Evolutionary conservation across 257 asterid species (phyloP).

Genomic region (Capsicum baccatum): DNA sequence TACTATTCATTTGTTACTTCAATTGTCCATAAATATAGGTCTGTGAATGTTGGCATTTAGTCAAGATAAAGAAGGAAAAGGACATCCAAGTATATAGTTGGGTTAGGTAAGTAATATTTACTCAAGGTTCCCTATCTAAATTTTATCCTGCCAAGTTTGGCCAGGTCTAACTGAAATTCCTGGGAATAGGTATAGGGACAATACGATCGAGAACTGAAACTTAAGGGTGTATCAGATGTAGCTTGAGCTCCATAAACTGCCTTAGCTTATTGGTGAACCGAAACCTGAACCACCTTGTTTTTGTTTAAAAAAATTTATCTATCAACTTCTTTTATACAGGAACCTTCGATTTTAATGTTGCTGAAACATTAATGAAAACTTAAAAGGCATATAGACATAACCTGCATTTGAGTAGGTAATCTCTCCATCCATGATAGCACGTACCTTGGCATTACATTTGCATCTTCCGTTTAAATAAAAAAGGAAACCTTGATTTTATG

Average conservation of each 20-base stretch:
- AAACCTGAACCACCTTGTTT: neutral
- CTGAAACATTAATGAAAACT: neutral
- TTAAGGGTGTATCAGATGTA: neutral
- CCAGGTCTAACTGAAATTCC: slow-evolving; percentile 6
- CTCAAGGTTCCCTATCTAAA: neutral
- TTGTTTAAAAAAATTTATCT: neutral
- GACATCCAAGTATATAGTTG: neutral
- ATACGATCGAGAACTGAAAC: neutral
- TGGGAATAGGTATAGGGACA: neutral
- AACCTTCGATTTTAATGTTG: neutral
- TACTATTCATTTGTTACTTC: slow-evolving; percentile 5
- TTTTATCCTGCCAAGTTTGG: neutral
- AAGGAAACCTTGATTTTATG: neutral
- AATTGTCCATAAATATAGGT: slow-evolving; percentile 6
- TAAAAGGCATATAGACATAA: neutral
- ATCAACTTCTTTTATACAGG: neutral
- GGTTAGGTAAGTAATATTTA: neutral
- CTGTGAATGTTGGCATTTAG: neutral
- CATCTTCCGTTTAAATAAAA: neutral
- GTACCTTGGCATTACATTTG: neutral
- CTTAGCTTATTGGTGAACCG: neutral
- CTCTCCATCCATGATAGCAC: slow-evolving; percentile 1
- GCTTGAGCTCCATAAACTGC: neutral
- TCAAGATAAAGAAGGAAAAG: neutral
- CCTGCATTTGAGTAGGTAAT: neutral